Base-by-base conservation (phyloP, 768 basidiomycete species). In the Russula emetica region DNA sequence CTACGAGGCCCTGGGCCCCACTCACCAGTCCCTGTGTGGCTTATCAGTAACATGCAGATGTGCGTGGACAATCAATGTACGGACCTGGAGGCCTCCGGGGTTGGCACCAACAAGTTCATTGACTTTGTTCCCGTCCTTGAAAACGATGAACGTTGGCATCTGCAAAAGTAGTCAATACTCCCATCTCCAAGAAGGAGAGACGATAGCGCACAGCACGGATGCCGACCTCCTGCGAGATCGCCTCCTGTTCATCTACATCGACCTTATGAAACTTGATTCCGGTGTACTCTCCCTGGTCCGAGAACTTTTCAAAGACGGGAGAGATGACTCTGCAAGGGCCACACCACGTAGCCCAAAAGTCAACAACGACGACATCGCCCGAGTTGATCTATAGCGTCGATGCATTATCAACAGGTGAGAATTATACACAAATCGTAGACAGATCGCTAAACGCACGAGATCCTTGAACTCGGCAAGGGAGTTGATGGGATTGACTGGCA, bases 291-390 rank as follows among this genome's bases (percentile, higher is more conserved):
- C 2, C 42, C 5, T 10, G 3, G 0, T 75, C 67, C 3, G 83
- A 78, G n/a, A 86, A 70, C 66, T 79, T 76, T 72, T 87, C 84
- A 67, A 88, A 84, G 47, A 86, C 70, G 59, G 88, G 88, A 22
- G 82, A 81, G 74, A 90, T 88, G 45, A 78, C 66, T 61, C 75
- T 78, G 82, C 87, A 89, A 16, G 87, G 87, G 18, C 86, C 86
- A 73, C 85, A 89, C 88, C 88, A 89, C 2, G 82, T 80, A 45
- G 88, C 88, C 85, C 85, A 87, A 75, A 90, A 89, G 74, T 90
- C 86, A 70, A 90, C 78, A 20, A 86, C 71, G 66, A 78, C 74
- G 65, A 76, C n/a, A 4, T 45, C 79, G 63, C 76, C 78, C 61
- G 77, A 72, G 69, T 75, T 76, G 70, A 85, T 83, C 78, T 79